Evolutionary conservation across 768 basidiomycete genomes (phyloP).

Genomic region (Mycena maculata): DNA sequence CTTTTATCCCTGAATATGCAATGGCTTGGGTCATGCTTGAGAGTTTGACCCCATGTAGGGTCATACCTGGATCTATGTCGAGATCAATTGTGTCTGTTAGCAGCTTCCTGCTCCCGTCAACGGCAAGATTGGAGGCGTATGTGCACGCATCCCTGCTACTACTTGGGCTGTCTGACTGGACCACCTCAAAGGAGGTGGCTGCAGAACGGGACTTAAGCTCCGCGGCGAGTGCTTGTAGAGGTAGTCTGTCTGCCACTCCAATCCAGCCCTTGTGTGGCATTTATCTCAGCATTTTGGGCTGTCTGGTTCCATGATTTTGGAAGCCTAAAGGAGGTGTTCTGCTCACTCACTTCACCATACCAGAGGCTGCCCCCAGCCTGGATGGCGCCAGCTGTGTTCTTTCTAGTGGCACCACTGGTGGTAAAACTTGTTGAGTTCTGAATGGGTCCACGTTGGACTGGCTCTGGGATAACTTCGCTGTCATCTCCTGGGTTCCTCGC

Average conservation of each 20-base stretch:
- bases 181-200: not conserved
- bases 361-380: not conserved
- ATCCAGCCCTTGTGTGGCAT: not conserved
- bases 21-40: not conserved
- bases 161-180: no score
- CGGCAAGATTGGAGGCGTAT: not conserved
- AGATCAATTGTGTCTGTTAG: not conserved
- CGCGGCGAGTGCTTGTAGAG: not conserved
- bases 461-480: not conserved
- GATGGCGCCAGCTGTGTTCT: not conserved
- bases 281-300: not conserved
- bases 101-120: not conserved
- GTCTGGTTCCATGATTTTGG: not conserved
- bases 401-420: not conserved
- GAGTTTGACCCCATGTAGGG: not conserved
- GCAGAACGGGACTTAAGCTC: not conserved
- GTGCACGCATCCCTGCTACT: not conserved
- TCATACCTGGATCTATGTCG: not conserved
- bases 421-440: not conserved
- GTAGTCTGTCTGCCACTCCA: not conserved
- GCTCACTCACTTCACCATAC: not conserved
- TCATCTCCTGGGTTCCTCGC: not conserved
- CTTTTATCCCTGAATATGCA: not conserved
- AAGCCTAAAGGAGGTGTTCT: not conserved
- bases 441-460: no score